Conservation (phyloP, 352 stramenopile species). For the Pythium pectinolyticum region DNA sequence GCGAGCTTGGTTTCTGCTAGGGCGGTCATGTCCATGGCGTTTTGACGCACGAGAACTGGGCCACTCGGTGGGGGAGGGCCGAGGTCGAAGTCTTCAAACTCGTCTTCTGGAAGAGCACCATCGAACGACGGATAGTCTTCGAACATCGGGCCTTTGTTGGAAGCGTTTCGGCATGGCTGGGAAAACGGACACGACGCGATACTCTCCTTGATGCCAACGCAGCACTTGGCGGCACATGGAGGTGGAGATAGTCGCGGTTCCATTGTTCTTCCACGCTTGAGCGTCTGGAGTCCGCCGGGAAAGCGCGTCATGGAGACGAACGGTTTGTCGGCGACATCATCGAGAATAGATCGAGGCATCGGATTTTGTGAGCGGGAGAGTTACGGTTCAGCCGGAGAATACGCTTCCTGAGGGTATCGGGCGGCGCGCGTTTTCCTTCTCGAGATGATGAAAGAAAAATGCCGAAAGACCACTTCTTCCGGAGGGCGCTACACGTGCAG, state of each 20-base stretch:
- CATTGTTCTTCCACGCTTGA: slow-evolving; percentile 16
- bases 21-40: slow-evolving; percentile 11
- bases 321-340: slow-evolving; percentile 8
- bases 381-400: not conserved
- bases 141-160: not conserved
- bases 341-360: slow-evolving; percentile 8
- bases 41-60: slow-evolving; percentile 14
- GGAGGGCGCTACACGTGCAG: not conserved
- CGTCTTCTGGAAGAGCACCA: not conserved
- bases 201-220: not conserved
- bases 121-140: not conserved
- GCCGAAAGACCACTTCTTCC: slow-evolving; percentile 25
- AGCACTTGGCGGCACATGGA: slow-evolving; percentile 10
- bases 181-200: not conserved
- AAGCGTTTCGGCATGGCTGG: not conserved
- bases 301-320: not conserved
- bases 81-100: slow-evolving; percentile 20
- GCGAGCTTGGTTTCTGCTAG: slow-evolving; percentile 10
- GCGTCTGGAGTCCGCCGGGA: not conserved
- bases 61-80: slow-evolving; percentile 12
- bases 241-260: not conserved
- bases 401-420: not conserved
- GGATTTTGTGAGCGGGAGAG: not conserved
- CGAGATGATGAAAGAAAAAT: slow-evolving; percentile 3
- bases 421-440: slow-evolving; percentile 4